Percentiles rank a stretch among this genome's conserved stretches.
These are phyloP conservation scores for Haplographium delicatum DNA, from an alignment of 495 filamentous ascomycete genomes.

Conservation along the genomic window DNA sequence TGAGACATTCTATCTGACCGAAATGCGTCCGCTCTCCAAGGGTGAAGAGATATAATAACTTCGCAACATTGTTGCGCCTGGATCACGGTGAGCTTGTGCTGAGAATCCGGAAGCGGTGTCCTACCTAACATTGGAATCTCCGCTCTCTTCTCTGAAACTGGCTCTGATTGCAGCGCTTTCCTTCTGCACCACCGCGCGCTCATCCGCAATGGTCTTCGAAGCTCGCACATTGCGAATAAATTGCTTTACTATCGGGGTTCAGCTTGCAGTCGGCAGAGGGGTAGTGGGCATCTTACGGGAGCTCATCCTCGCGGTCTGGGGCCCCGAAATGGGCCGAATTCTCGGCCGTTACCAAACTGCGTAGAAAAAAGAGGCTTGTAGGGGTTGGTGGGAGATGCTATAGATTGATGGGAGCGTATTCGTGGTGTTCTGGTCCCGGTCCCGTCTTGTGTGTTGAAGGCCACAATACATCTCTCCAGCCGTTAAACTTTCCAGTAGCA, in stretches of 20 bases:
- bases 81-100: neutral
- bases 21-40: slow-evolving; percentile 98
- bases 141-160: slow-evolving; percentile 94
- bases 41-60: slow-evolving; percentile 95
- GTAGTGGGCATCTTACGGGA: slow-evolving; percentile 49
- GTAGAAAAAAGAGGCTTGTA: neutral
- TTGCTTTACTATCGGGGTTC: slow-evolving; percentile 73
- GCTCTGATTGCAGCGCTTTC: slow-evolving; percentile 96
- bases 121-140: slow-evolving; percentile 83
- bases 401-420: too few species aligned
- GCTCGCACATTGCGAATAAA: slow-evolving; percentile 99
- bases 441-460: slow-evolving; percentile 13
- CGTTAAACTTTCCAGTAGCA: slow-evolving; percentile 5
- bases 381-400: too few species aligned
- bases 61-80: slow-evolving; percentile 98
- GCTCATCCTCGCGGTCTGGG: slow-evolving; percentile 48
- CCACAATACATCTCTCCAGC: too few species aligned
- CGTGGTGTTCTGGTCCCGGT: too few species aligned
- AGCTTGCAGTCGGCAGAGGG: slow-evolving; percentile 12
- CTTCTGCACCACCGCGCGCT: slow-evolving; percentile 96
- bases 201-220: slow-evolving; percentile 97
- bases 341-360: slow-evolving; percentile 8
- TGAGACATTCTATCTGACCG: slow-evolving; percentile 98
- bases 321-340: slow-evolving; percentile 24
- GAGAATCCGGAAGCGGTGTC: slow-evolving; percentile 6